Base-by-base conservation (phyloP, 106 monocot genomes). In the Dendrobium nobile region DNA sequence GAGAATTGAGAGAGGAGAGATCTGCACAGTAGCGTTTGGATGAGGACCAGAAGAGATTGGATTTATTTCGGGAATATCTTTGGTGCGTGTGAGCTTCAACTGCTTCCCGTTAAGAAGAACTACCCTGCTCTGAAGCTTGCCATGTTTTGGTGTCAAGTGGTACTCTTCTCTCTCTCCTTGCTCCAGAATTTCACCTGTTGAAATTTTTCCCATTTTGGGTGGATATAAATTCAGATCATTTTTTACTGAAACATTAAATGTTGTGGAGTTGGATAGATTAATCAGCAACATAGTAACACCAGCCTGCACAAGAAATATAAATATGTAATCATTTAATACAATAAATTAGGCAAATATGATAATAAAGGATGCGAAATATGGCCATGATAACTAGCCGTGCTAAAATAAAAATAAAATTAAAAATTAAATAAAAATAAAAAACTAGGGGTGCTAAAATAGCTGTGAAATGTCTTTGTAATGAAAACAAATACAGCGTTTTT, bases 61-160 rank as follows among this genome's bases (percentile, higher is more conserved):
- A 40, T 80, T 24, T 82, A 92, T 80, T 1, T 65, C 22, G 18
- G 88, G 87, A 61, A 92, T 88, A 45, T 84, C 82, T 54, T 77
- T 78, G 6, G 2, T 43, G 42, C 7, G 10, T 18, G 87, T 84
- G 76, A 89, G 79, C 11, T 84, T 22, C 75, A 92, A 67, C 18
- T 83, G 87, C n/a, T 54, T 78, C n/a, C 89, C 92, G 19, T 92
- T 92, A 13, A 92, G 87, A 20, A 89, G 82, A 87, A 92, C 59
- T 9, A 78, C 85, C 15, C 59, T 83, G 47, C 89, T 92, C 58
- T 70, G 64, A 48, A 85, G 81, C 19, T 84, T 43, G 2, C 89
- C 89, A 43, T 84, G 82, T 67, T 86, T 84, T 9, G 82, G 84
- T 4, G 85, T 89, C 78, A 92, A 77, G 54, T 82, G 86, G 37